These are phyloP conservation scores for Durotheca rogersii DNA, from an alignment of 495 filamentous ascomycete species.

Conservation along the genomic window DNA sequence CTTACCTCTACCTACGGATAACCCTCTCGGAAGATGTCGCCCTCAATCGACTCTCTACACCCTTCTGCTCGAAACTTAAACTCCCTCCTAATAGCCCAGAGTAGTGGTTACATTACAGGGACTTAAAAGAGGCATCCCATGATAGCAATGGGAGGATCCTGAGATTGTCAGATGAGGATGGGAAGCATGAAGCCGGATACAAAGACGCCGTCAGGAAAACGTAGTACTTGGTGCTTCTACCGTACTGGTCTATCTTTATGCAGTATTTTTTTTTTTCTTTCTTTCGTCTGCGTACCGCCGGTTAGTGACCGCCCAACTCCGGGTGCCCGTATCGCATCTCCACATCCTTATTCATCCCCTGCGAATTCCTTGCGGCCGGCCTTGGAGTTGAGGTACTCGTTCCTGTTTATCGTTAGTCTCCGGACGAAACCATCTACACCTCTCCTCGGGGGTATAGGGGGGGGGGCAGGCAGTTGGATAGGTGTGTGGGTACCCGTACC, in stretches of 20 bases:
- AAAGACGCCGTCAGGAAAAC: conserved; percentile 8
- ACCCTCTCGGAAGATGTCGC: too few species aligned
- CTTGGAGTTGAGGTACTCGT: conserved; percentile 92
- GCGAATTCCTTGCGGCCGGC: conserved; percentile 66
- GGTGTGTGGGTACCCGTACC: conserved; percentile 66
- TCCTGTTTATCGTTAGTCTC: conserved; percentile 55
- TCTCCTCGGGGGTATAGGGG: not conserved
- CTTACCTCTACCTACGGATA: too few species aligned
- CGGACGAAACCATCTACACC: too few species aligned
- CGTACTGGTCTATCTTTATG: conserved; percentile 34
- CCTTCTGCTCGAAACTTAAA: too few species aligned
- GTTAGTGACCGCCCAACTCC: conserved; percentile 3
- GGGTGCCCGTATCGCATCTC: conserved; percentile 13
- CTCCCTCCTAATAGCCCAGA: too few species aligned
- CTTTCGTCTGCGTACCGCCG: conserved; percentile 32
- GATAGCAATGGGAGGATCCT: too few species aligned
- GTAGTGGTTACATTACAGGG: too few species aligned
- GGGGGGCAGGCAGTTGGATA: not conserved
- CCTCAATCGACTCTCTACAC: too few species aligned
- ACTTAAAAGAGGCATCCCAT: too few species aligned
- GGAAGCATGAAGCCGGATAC: not conserved
- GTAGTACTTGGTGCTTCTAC: conserved; percentile 14
- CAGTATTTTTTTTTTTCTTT: too few species aligned
- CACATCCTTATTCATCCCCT: conserved; percentile 42
- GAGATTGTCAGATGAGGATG: too few species aligned